phyloP scores from a whole-genome alignment of 1,284 basidiomycete species.

The Hypsizygus ulmarius region DNA sequence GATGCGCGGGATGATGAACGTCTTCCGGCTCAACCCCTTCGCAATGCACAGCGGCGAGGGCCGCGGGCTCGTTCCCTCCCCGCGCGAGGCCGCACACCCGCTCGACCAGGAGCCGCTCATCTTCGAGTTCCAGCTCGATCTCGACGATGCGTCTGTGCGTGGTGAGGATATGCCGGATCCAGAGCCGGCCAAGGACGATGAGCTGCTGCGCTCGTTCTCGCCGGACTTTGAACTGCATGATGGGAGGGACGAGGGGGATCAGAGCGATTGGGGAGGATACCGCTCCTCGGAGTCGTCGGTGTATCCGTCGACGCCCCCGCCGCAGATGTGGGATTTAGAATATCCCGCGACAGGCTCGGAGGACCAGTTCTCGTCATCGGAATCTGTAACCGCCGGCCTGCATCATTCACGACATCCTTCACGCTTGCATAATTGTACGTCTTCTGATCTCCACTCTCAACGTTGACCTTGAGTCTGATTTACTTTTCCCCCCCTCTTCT shows the following conservation, averaged over 20 bases:
- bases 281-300: neutral
- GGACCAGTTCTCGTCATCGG: slow-evolving; percentile 9
- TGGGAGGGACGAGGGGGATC: slow-evolving; percentile 2
- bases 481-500: neutral
- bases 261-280: slow-evolving; percentile 12
- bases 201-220: slow-evolving; percentile 29
- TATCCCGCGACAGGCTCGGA: slow-evolving; percentile 7
- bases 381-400: slow-evolving; percentile 1
- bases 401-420: slow-evolving; percentile 7
- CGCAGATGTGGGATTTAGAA: slow-evolving; percentile 7
- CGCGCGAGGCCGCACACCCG: slow-evolving; percentile 48
- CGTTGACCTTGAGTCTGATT: neutral
- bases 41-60: slow-evolving; percentile 57
- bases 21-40: slow-evolving; percentile 74
- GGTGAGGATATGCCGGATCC: neutral
- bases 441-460: neutral
- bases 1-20: slow-evolving; percentile 72
- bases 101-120: slow-evolving; percentile 56
- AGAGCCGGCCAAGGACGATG: slow-evolving; percentile 10
- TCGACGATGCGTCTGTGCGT: slow-evolving; percentile 7
- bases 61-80: slow-evolving; percentile 32
- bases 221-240: slow-evolving; percentile 31
- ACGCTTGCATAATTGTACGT: slow-evolving; percentile 17
- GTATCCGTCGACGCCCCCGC: neutral
- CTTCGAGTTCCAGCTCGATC: slow-evolving; percentile 61